phyloP scores from a whole-genome alignment of 2,329 filamentous ascomycete species.

The Stagonosporopsis cucurbitacearum region DNA sequence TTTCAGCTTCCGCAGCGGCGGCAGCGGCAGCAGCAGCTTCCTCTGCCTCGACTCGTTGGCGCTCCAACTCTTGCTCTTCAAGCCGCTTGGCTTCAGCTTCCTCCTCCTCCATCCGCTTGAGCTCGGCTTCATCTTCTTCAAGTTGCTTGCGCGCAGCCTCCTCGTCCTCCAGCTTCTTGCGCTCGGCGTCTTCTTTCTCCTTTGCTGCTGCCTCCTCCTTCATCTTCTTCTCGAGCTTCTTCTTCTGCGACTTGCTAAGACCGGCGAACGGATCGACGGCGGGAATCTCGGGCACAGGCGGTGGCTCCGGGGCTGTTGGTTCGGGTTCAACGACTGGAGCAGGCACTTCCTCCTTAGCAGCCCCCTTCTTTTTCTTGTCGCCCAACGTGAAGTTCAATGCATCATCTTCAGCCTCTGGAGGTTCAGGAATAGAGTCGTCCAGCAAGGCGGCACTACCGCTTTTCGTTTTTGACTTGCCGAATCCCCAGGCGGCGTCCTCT shows the following conservation, averaged over 20 bases:
- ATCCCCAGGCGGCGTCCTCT: constrained; percentile 44
- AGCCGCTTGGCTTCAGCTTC: constrained; percentile 35
- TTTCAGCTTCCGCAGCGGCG: constrained; percentile 29
- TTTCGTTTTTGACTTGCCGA: constrained; percentile 52
- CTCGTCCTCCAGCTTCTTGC: constrained; percentile 27
- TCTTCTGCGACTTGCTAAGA: constrained; percentile 39
- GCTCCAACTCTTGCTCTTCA: constrained; percentile 35
- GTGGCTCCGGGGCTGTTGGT: constrained; percentile 38
- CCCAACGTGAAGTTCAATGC: constrained; percentile 38
- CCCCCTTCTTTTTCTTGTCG: constrained; percentile 33
- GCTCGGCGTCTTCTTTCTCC: constrained; percentile 29
- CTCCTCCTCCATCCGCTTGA: constrained; percentile 18
- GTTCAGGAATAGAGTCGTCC: constrained; percentile 28
- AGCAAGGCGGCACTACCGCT: constrained; percentile 35
- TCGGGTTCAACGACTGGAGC: constrained; percentile 27
- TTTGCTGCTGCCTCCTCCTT: constrained; percentile 40
- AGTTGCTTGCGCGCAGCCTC: constrained; percentile 27
- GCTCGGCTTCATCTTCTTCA: constrained; percentile 33
- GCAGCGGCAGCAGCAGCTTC: constrained; percentile 24
- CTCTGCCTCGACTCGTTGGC: constrained; percentile 35
- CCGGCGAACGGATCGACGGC: constrained; percentile 41
- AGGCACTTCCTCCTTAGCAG: constrained; percentile 24
- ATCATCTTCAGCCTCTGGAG: constrained; percentile 37
- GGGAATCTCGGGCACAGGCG: constrained; percentile 47
- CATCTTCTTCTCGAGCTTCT: constrained; percentile 47